phyloP scores from a whole-genome alignment of 2,329 filamentous ascomycete species.

The Aspergillus pseudotamarii region DNA sequence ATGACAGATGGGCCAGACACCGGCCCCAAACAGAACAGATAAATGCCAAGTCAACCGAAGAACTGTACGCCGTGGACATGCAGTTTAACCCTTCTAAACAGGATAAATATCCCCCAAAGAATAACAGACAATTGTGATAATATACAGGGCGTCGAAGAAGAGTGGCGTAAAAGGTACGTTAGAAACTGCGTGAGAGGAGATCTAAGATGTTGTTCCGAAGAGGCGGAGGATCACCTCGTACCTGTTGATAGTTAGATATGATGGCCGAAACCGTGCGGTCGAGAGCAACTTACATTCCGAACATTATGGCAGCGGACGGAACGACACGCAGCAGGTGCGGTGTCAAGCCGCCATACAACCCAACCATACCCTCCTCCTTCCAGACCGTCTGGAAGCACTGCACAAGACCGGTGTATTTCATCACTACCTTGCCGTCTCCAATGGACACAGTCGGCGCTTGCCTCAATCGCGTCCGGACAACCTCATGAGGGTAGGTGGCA shows the following conservation, averaged over 20 bases:
- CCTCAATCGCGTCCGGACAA: slow-evolving; percentile 79
- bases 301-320: slow-evolving; percentile 93
- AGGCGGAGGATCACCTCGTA: slow-evolving; percentile 40
- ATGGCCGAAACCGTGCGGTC: slow-evolving; percentile 16
- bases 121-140: not conserved
- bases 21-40: not conserved
- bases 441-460: slow-evolving; percentile 83
- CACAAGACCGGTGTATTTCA: slow-evolving; percentile 84
- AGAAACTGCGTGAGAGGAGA: not conserved
- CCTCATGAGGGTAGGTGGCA: slow-evolving; percentile 90
- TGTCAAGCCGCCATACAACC: slow-evolving; percentile 86
- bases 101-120: not conserved
- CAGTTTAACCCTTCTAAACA: slow-evolving; percentile 5
- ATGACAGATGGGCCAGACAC: not conserved
- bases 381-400: slow-evolving; percentile 88
- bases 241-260: slow-evolving; percentile 36
- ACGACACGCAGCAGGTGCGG: slow-evolving; percentile 90
- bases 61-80: not conserved
- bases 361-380: slow-evolving; percentile 83
- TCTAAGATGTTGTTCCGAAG: slow-evolving; percentile 38
- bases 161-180: not conserved
- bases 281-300: slow-evolving; percentile 69
- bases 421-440: slow-evolving; percentile 61
- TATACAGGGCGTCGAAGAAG: not conserved
- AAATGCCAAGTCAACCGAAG: not conserved